Percentiles rank a stretch among this genome's conserved stretches.
Evolutionary conservation across 2,329 filamentous ascomycete genomes (phyloP).

Genomic region (Raffaelea deltoideospora): DNA sequence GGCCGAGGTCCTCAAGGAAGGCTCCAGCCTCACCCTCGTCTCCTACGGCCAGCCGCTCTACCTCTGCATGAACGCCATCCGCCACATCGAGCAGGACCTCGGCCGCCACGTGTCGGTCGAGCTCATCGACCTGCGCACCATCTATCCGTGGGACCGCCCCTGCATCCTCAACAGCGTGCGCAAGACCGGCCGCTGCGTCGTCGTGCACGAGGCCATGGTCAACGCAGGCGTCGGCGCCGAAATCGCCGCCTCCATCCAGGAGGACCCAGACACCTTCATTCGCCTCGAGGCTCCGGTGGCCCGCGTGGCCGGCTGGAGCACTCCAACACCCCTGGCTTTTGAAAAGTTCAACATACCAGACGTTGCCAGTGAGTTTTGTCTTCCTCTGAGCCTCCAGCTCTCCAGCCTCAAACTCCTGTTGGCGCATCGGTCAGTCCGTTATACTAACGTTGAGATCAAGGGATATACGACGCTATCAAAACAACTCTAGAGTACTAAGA

Average conservation of each 20-base stretch:
- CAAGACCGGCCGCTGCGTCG: constrained; percentile 73
- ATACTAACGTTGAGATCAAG: constrained; percentile 20
- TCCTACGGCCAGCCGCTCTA: constrained; percentile 87
- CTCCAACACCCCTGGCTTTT: constrained; percentile 63
- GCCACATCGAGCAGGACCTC: constrained; percentile 58
- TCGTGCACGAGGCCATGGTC: constrained; percentile 86
- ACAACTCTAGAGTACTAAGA: constrained; percentile 46
- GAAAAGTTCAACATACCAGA: constrained; percentile 76
- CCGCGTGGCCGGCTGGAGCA: constrained; percentile 79
- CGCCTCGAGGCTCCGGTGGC: constrained; percentile 73
- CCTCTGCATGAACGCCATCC: constrained; percentile 62
- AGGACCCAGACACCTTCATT: constrained; percentile 59
- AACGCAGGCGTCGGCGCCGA: constrained; percentile 84
- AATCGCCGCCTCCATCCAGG: constrained; percentile 76
- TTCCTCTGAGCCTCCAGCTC: not conserved
- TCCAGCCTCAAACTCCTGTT: too few relatives aligned
- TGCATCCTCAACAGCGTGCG: constrained; percentile 68
- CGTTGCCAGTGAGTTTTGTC: constrained; percentile 56
- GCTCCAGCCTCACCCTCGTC: constrained; percentile 67
- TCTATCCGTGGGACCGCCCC: constrained; percentile 84
- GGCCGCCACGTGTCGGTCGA: constrained; percentile 65
- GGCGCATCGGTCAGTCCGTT: too few relatives aligned
- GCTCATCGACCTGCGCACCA: constrained; percentile 72
- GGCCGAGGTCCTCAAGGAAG: constrained; percentile 69
- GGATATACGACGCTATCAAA: constrained; percentile 58